Base-by-base conservation (phyloP, 2,329 filamentous ascomycete species). In the Fusarium irregulare region DNA sequence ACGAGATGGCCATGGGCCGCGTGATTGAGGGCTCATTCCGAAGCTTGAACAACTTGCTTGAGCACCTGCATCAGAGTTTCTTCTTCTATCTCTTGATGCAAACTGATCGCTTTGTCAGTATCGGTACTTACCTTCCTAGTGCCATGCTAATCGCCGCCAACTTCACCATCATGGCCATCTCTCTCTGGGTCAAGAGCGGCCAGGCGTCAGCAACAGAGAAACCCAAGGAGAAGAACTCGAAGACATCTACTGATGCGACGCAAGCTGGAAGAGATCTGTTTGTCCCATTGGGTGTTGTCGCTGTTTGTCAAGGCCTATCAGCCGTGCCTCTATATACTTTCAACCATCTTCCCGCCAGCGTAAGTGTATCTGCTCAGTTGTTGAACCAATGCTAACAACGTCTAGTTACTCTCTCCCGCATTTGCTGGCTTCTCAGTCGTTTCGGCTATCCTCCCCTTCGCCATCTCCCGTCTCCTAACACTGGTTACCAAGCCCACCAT, bases 81-180 rank as follows among this genome's bases (percentile, higher is more conserved):
- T 99, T 99, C 87, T 98, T 99, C 82, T 99, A 99, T 79, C 85
- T 99, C 54, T 86, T 99, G 46, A 94, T 98, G 89, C 91, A 97
- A 72, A 88, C 91, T 30, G 93, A 96, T 75, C 90, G 94, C 13
- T 99, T 99, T 78, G 96, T 98, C 73, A 98, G 94, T 80, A 99
- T 99, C 69, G 96, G 96, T 18, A 99, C 95, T 2, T 99, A 99
- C 77, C 86, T 99, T 6, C 96, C 96, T 0, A 97, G 93, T 73
- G 96, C 96, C n/a, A 99, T 99, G 96, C 82, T 98, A 53, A 87
- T 99, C 60, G 96, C 96, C 3, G 92, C 91, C 45, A 98, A 94
- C 79, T 98, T 98, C 77, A 97, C 93, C 30, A 95, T 99, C 78
- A 97, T 95, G 85, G 93, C 95, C 7, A 95, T 98, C 73, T 91